Evolutionary conservation across 179 eudicot genomes (phyloP), one percentile per base, ranked within the genome.

Genomic region (Beta macrorhiza): DNA sequence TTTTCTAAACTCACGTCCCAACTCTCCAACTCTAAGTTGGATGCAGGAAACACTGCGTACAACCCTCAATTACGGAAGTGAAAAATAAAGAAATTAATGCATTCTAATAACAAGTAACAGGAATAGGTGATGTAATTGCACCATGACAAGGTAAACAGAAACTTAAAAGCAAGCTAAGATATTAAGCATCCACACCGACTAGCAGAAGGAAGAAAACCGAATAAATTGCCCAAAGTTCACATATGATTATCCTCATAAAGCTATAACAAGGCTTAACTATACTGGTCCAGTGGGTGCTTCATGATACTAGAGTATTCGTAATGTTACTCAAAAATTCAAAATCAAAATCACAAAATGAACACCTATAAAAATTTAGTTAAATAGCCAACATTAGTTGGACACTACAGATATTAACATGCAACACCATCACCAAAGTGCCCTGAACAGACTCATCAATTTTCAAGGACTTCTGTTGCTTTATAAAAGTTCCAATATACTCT

Each of bases 301-400:
- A 25, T 37, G 25, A 17, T 32, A 25, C 68, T n/a, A 42, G 16
- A 72, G 14, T n/a, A 49, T 72, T 20, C 9, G 22, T 32, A 15
- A 67, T 78, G 37, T 62, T 4, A 53, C n/a, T 14, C 47, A 13
- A 47, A 29, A 17, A 76, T 37, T 37, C 75, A 57, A 42, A 71
- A 71, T 37, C 75, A 57, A 42, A 71, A 71, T 25, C 68, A 79
- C 19, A 25, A 79, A 45, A 79, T 7, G 55, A 1, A 51, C 45
- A 17, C 49, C 20, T 65, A 16, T 42, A 56, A 19, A 5, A 5
- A 10, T 49, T 49, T 29, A 59, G 58, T 19, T 14, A 69, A 7
- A 52, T 12, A 12, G 12, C 61, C 32, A 6, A 49, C 45, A 25
- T 44, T 12, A 57, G 19, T 37, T 37, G 20, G 4, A 17, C 47